Base-by-base conservation (phyloP, 805 yeast species). In the Yarrowia sp. region DNA sequence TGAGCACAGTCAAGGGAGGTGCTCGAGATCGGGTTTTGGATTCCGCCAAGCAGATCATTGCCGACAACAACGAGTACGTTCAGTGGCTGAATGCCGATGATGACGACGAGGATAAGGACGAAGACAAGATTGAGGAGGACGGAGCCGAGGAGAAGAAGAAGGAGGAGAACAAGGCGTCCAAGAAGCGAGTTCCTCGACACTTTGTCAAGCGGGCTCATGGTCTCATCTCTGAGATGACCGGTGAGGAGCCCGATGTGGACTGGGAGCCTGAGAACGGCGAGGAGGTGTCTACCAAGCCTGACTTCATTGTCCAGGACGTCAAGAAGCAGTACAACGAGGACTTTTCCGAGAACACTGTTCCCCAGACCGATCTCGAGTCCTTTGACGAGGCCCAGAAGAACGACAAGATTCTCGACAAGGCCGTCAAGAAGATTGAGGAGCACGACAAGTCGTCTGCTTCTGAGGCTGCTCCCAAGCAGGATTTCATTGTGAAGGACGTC, bases 1-100 rank as follows among this genome's bases (percentile, higher is more conserved):
- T 89, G 19, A 81, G 78, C 19, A 89, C 89, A 0, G 75, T 90
- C 36, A 89, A 88, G 76, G 96, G 96, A 1, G 91, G 90, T 0
- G 85, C 92, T 2, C 81, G 86, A 71, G 84, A 81, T 36, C 79
- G 96, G 71, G 82, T 84, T 1, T 78, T 88, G 11, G 77, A 78
- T 0, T 75, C 78, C 49, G 90, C 94, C 93, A 89, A 89, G 72
- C 77, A 76, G 46, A 74, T 79, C 58, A 83, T 74, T 71, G 38
- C 61, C 42, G 42, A 55, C 15, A 58, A 67, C 36, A 70, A 70
- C 32, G 72, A 66, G 12, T 68, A 69, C 26, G 70, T 63, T 8
- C 43, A 40, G 38, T 63, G 67, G 67, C 36, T 73, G 72, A 53
- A 61, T 26, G 59, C 53, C 5, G 64, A 65, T 9, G 72, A 70